Evolutionary conservation across 1,139 yeast genomes (phyloP), one percentile per base, ranked within the genome.

Genomic region (Yamadazyma sp.): DNA sequence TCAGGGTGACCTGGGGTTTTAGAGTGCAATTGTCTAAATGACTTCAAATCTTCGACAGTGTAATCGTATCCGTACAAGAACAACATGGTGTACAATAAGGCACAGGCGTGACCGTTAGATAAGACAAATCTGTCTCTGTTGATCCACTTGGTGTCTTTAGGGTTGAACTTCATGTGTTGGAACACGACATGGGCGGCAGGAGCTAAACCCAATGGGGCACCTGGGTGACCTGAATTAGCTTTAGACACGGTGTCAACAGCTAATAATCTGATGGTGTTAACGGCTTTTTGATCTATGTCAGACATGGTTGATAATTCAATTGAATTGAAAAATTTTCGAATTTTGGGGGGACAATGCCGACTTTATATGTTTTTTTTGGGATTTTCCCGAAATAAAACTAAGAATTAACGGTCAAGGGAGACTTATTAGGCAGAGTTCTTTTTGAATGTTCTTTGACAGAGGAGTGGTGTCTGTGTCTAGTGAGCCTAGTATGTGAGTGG

Each of bases 1-100:
- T 92, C 97, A 39, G 98, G 98, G 73, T 92, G 98, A 55, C 98
- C 98, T 39, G 98, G 98, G 49, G 96, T 86, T 71, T 82, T 84
- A 50, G 97, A 90, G 61, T 77, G 75, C 56, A 90, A 69, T 70
- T 88, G 95, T 78, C 99, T 87, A 74, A 92, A 92, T 48, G 76
- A 68, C 75, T 89, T 86, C 67, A 92, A 76, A 67, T 94, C 98
- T 35, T 89, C 96, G 48, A 92, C 68, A 40, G 87, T 61, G 62
- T 82, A 73, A 57, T 80, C 86, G 73, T 80, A 92, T 43, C 97
- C 97, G 59, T 80, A 81, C 56, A 94, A 74, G 67, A 86, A 94
- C 60, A 92, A 75, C 69, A 92, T 67, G 33, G 94, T 73, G 77
- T 92, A 94, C 61, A 88, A 76, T 50, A 92, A 74, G 45, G 96